Conservation (phyloP, 805 yeast species). For the Spathaspora passalidarum region DNA sequence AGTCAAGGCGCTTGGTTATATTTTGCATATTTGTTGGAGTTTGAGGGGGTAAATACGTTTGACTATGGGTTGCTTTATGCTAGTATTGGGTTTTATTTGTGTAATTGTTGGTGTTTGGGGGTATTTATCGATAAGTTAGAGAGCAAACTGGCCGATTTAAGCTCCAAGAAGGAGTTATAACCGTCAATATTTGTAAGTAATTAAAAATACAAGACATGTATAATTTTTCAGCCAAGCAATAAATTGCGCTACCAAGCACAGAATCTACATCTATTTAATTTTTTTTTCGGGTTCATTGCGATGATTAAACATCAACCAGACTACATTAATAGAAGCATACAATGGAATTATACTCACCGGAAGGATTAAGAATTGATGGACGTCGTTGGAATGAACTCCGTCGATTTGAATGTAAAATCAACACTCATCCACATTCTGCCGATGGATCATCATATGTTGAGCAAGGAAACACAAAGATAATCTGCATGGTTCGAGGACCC, state of each 20-base stretch:
- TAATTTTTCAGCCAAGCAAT: no score
- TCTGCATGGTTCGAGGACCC: constrained; percentile 87
- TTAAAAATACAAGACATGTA: no score
- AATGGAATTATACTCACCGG: constrained; percentile 88
- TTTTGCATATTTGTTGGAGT: constrained; percentile 78
- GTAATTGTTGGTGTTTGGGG: constrained; percentile 60
- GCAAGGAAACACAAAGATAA: constrained; percentile 87
- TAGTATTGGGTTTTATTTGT: constrained; percentile 55
- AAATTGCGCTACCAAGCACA: background rate
- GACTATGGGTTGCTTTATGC: constrained; percentile 55
- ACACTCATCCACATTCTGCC: constrained; percentile 82
- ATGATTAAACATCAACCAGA: background rate
- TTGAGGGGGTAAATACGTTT: constrained; percentile 66
- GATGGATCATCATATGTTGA: constrained; percentile 93
- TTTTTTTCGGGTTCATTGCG: background rate
- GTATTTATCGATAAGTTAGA: constrained; percentile 40
- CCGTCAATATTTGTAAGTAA: no score
- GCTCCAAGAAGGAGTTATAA: no score
- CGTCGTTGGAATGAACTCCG: constrained; percentile 94
- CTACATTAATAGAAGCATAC: constrained; percentile 18
- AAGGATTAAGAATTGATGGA: constrained; percentile 91
- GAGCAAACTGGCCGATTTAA: no score
- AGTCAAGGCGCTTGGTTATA: constrained; percentile 78
- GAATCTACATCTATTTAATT: no score
- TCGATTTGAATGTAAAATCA: constrained; percentile 72